Evolutionary conservation across 352 stramenopile species (phyloP), one percentile per base, ranked within the genome.

Genomic region (Vaucheria bursata): DNA sequence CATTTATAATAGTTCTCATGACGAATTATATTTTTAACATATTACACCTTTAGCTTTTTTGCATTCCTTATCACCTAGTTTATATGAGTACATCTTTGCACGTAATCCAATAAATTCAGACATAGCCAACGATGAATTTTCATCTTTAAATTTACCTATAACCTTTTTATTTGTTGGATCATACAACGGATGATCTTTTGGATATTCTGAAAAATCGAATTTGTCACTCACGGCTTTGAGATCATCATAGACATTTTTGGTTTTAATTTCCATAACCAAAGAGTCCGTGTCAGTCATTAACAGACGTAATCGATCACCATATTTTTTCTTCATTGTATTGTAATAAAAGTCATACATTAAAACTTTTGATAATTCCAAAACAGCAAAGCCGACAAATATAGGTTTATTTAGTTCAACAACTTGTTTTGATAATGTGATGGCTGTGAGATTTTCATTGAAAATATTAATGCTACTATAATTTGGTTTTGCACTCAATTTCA

Each of bases 101-200:
- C 37, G 50, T 36, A 78, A 65, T 12, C 18, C 73, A 38, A 78
- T 68, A 76, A 74, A 64, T 39, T 78, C 73, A 25, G 7, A 68
- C 50, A 78, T 78, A 69, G 29, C 6, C 6, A 31, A 68, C 68
- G 34, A 59, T 32, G 29, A 36, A 18, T 18, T n/a, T 77, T 78
- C 73, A 65, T 75, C 52, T 49, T 76, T 78, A 25, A 78, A 45
- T 39, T 78, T 78, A 78, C 73, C 73, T 31, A 78, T 77, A 53
- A 78, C 73, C 35, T 78, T 78, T 49, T 78, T 78, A 49, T 78
- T 78, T 53, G 76, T 73, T 3, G n/a, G n/a, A n/a, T n/a, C n/a
- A n/a, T n/a, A n/a, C n/a, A n/a, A n/a, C n/a, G n/a, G n/a, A n/a
- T n/a, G 66, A 53, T 77, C 12, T 34, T 25, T 18, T 49, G 36